Evolutionary conservation across 257 asterid genomes (phyloP).

Genomic region (Cordia subcordata): DNA sequence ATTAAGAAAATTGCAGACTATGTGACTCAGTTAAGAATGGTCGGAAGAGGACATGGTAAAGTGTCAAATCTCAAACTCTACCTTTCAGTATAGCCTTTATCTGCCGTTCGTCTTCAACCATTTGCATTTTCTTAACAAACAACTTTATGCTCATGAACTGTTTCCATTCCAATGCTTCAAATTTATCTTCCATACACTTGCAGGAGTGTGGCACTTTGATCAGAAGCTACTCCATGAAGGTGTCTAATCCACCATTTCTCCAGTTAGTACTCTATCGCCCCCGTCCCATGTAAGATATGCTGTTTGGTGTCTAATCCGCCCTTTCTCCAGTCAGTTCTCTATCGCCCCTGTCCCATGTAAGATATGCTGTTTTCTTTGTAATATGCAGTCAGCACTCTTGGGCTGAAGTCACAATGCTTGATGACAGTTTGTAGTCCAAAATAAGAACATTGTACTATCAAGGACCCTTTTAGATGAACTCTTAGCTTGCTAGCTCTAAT

Average conservation of each 20-base stretch:
- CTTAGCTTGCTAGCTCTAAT: neutral
- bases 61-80: neutral
- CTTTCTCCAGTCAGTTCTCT: neutral
- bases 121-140: neutral
- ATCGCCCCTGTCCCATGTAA: neutral
- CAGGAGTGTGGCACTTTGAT: slow-evolving; percentile 46
- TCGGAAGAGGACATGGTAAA: slow-evolving; percentile 89
- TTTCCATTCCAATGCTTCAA: neutral
- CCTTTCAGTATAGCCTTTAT: neutral
- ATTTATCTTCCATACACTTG: neutral
- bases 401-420: neutral
- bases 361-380: neutral
- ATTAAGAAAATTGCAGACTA: slow-evolving; percentile 69
- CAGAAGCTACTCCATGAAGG: slow-evolving; percentile 29
- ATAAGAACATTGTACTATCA: neutral
- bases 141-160: neutral
- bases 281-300: neutral
- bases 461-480: too few species aligned
- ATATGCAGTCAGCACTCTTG: neutral
- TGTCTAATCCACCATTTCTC: neutral
- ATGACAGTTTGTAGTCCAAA: neutral
- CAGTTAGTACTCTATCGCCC: neutral
- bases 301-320: neutral
- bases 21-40: slow-evolving; percentile 75
- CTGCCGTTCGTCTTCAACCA: neutral